Evolutionary conservation across 805 yeast species (phyloP), one percentile per base, ranked within the genome.

Genomic region (Candida verbasci): DNA sequence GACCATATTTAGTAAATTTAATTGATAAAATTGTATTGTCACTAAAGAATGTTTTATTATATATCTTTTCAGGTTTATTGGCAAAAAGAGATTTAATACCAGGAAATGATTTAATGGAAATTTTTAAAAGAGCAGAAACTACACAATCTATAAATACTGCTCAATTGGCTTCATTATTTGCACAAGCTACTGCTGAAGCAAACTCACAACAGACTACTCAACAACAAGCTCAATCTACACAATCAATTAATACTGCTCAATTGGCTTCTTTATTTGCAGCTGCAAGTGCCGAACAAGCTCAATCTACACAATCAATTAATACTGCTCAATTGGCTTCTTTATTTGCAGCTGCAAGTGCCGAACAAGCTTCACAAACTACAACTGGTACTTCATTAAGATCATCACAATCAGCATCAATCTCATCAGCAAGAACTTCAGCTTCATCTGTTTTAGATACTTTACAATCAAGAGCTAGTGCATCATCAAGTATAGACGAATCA

Each of bases 1-100:
- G 67, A 34, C 65, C 65, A 3, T 54, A 46, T 12, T 42, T 67
- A 9, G 62, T 57, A 6, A 46, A 58, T 31, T 43, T 66, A 24
- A 47, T 54, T 21, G 51, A 62, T 38, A 45, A 61, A 33, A 36
- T 60, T n/a, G 54, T 62, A 33, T 49, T 52, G 18, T 51, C 58
- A 7, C 65, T 60, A 49, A 58, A 56, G 44, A 52, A 47, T 24
- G 16, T 48, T 12, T 33, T 65, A 35, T 34, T 41, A 18, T 53
- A 47, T 20, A 21, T 56, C 16, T 49, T 55, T 25, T 37, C 49
- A 25, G 46, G 48, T 24, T 40, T 58, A 5, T 53, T 62, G 29
- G 42, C 42, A 20, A 49, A 49, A 41, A 49, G 50, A 30, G 54
- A 48, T 29, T 28, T 23, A 1, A 12, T 37, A 8, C 11, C 38